Evolutionary conservation across 164 flowering plant genomes (phyloP), one percentile per base, ranked within the genome.

Genomic region (Tetracentron sinense): DNA sequence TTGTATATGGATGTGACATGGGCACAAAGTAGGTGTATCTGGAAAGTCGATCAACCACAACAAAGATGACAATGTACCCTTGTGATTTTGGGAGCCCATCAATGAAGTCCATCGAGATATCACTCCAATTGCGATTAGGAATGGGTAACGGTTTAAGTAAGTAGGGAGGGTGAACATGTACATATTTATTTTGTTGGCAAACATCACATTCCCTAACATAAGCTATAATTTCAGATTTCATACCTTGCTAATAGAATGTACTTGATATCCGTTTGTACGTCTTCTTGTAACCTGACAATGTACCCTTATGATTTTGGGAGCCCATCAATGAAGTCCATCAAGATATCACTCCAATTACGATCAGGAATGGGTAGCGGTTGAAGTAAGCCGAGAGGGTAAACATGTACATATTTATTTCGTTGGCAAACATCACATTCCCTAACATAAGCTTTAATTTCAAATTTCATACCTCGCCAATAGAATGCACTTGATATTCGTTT

Each of bases 41-140:
- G 22, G 14, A 30, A 6, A 31, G 12, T 6, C 60, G 2, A 25
- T 57, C 60, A 2, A 57, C 46, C 44, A 57, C 60, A 21, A 57
- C 60, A 7, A 31, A 16, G 8, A 57, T 38, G 23, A 20, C 25
- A 19, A 7, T 20, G 1, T 31, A 16, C 5, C 46, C 46, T 3
- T 19, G 1, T 5, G 60, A 57, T 3, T n/a, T 31, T 1, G 60
- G 60, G 1, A 57, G 60, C 1, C 60, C 60, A 6, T 31, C 60
- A 17, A 57, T 57, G 26, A 57, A 57, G n/a, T 57, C 60, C 60
- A 57, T 33, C 7, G 60, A 57, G 2, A 57, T 31, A 3, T 57
- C 60, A 8, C 7, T 19, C 60, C 60, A 57, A 4, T 30, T 31
- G 8, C 31, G 60, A 3, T 17, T 19, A 10, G 60, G 46, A 3